Base-by-base conservation (phyloP, 192 early-diverging fungal species). In the Lobulomyces angularis region DNA sequence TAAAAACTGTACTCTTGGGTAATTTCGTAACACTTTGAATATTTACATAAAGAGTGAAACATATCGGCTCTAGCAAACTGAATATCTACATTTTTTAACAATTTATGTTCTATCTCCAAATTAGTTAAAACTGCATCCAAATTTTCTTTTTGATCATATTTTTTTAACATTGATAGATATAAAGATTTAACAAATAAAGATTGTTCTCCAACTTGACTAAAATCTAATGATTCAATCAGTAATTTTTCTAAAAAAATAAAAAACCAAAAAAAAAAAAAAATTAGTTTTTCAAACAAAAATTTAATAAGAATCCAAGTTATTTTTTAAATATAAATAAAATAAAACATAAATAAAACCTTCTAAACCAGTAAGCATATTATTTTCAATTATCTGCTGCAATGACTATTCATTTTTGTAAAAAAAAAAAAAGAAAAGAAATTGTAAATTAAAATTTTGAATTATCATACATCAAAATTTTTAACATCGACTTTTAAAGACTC, bases 401-500 rank as follows among this genome's bases (percentile, higher is more conserved):
- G 81, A 77, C 68, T 75, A 35, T n/a, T n/a, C n/a, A n/a, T n/a
- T n/a, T n/a, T n/a, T n/a, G n/a, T n/a, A n/a, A n/a, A n/a, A n/a
- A n/a, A n/a, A n/a, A n/a, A n/a, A 7, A 22, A 26, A 8, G 4
- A 27, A 54, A 54, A 22, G 25, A 31, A 57, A 46, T 16, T 8
- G 21, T 2, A 59, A 35, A 23, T 23, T 19, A 20, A 2, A 11
- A 21, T 48, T n/a, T 6, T 19, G 31, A 9, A 40, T 26, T 4
- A 27, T 14, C 36, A 43, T 51, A 67, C 74, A 46, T 84, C 79
- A 39, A 64, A 65, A 40, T 77, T 81, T 27, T 71, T 65, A 12
- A 79, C 61, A 53, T 86, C 83, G 0, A 72, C 41, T 9, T 33
- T 27, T 3, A 86, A 45, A 20, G 83, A 74, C 41, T 74, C 62